Conservation (phyloP, 345 rosid species). For the Garcia nutans region DNA sequence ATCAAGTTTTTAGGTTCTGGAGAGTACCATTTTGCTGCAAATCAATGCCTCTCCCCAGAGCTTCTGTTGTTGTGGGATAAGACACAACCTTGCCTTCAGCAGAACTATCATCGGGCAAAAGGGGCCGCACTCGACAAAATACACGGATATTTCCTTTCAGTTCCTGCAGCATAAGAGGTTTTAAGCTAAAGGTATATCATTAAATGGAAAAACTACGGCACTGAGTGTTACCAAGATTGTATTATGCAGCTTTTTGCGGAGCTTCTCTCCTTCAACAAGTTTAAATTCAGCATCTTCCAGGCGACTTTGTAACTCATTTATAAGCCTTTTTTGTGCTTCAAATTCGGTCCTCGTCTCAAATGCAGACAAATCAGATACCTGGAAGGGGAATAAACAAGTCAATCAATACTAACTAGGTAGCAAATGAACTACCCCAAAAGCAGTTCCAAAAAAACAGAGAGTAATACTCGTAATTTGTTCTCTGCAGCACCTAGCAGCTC, state of each 20-base stretch:
- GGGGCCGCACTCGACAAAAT: constrained; percentile 94
- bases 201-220: not conserved
- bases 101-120: constrained; percentile 63
- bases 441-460: not conserved
- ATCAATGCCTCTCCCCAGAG: constrained; percentile 78
- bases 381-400: constrained; percentile 15
- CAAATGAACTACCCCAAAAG: not conserved
- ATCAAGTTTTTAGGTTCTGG: not conserved
- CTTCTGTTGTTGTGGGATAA: constrained; percentile 72
- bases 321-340: constrained; percentile 67
- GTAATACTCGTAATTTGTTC: constrained; percentile 62
- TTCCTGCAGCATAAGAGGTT: constrained; percentile 54
- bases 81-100: constrained; percentile 54
- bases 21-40: constrained; percentile 66
- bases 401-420: constrained; percentile 3
- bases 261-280: constrained; percentile 85
- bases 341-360: constrained; percentile 72
- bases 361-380: constrained; percentile 76
- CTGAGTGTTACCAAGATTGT: constrained; percentile 71
- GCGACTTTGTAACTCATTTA: constrained; percentile 57
- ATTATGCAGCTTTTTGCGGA: constrained; percentile 91
- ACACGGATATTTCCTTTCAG: constrained; percentile 96
- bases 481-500: constrained; percentile 65
- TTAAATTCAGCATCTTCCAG: constrained; percentile 85
- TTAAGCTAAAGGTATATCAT: constrained; percentile 14